Conservation (phyloP, 352 stramenopile species). For the Phytophthora agathidicida region DNA sequence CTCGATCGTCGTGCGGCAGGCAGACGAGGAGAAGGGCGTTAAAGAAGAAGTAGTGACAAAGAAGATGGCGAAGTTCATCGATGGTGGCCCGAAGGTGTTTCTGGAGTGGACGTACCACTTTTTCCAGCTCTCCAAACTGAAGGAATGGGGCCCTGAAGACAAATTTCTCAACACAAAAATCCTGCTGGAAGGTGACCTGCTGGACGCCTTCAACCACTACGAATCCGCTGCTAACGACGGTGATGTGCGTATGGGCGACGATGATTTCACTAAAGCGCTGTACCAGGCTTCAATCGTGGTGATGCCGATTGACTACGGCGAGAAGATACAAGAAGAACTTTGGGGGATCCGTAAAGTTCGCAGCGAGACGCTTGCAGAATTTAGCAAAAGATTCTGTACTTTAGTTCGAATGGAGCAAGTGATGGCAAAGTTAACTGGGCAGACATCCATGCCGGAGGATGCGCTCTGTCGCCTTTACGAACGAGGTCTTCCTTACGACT, state of each 20-base stretch:
- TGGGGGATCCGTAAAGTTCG: not conserved
- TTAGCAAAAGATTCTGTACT: slow-evolving; percentile 9
- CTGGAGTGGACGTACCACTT: slow-evolving; percentile 10
- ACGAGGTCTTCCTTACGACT: slow-evolving; percentile 1
- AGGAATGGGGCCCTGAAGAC: slow-evolving; percentile 1
- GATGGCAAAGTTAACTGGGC: not conserved
- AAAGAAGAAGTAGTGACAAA: slow-evolving; percentile 5
- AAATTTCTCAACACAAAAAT: slow-evolving; percentile 2
- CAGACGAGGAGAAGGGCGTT: not conserved
- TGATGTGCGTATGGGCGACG: slow-evolving; percentile 1
- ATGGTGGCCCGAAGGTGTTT: slow-evolving; percentile 3
- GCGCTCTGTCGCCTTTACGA: slow-evolving; percentile 6
- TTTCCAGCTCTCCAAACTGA: not conserved
- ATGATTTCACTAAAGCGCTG: slow-evolving; percentile 1
- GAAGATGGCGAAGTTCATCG: slow-evolving; percentile 8
- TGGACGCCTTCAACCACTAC: not conserved
- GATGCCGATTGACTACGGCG: not conserved
- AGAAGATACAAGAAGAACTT: slow-evolving; percentile 10
- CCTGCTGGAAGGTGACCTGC: slow-evolving; percentile 8
- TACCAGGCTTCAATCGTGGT: slow-evolving; percentile 1
- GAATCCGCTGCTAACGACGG: not conserved
- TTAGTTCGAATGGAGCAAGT: not conserved
- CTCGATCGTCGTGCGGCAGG: not conserved
- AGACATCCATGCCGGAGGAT: slow-evolving; percentile 1
- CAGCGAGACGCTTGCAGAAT: not conserved